phyloP scores from a whole-genome alignment of 768 basidiomycete genomes.

The Hysterangium stoloniferum region DNA sequence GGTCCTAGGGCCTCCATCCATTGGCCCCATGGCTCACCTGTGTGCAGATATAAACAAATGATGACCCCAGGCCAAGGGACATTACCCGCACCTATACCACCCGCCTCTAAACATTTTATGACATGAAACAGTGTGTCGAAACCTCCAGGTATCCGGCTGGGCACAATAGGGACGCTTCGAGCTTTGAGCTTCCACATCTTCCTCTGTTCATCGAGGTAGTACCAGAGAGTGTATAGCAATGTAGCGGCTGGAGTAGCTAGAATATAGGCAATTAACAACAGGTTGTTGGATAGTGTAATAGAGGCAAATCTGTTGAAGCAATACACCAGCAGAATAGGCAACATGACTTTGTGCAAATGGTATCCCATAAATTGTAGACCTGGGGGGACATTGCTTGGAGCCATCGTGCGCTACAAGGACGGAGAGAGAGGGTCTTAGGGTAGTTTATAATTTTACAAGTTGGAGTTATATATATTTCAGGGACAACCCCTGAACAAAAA shows the following conservation, averaged over 20 bases:
- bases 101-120: slow-evolving; percentile 20
- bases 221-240: background rate
- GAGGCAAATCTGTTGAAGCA: too few species aligned
- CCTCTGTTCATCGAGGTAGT: slow-evolving; percentile 8
- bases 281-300: background rate
- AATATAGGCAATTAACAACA: background rate
- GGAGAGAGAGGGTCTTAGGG: too few species aligned
- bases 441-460: too few species aligned
- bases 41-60: background rate
- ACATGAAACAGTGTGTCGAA: slow-evolving; percentile 25
- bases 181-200: slow-evolving; percentile 21
- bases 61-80: too few species aligned
- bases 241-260: background rate
- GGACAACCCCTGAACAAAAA: too few species aligned
- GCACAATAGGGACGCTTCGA: slow-evolving; percentile 26
- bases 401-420: too few species aligned
- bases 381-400: too few species aligned
- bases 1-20: slow-evolving; percentile 23
- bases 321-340: too few species aligned
- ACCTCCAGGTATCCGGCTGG: slow-evolving; percentile 30
- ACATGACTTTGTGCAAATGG: too few species aligned
- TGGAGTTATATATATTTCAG: too few species aligned
- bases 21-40: slow-evolving; percentile 25
- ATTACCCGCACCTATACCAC: slow-evolving; percentile 26
- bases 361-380: too few species aligned